Conservation (phyloP, 495 filamentous ascomycete genomes). For the Echria macrotheca region DNA sequence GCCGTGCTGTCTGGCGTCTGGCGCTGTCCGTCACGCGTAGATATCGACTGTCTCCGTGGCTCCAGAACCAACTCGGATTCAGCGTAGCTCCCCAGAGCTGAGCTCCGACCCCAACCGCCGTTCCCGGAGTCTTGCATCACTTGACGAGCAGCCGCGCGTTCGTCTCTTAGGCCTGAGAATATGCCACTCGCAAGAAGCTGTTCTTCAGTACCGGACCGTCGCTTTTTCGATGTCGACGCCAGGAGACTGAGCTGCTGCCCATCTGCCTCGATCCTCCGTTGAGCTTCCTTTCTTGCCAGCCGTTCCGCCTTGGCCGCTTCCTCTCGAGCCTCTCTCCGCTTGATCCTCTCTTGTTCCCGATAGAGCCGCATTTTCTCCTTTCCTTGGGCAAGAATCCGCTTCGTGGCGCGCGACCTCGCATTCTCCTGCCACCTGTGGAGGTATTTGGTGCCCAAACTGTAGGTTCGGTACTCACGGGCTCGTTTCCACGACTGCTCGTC, state of each 20-base stretch:
- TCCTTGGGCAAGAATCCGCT: constrained; percentile 31
- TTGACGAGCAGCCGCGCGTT: constrained; percentile 27
- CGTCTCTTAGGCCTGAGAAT: constrained; percentile 33
- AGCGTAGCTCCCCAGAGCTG: background rate
- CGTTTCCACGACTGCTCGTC: constrained; percentile 34
- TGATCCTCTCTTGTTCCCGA: constrained; percentile 22
- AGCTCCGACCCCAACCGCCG: background rate
- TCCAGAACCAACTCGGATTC: constrained; percentile 25
- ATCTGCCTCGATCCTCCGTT: constrained; percentile 19
- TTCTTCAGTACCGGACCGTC: constrained; percentile 26
- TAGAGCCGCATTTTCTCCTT: constrained; percentile 26
- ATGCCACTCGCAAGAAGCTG: constrained; percentile 40
- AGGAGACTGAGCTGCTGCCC: constrained; percentile 14
- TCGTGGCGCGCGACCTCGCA: constrained; percentile 25
- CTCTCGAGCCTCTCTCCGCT: constrained; percentile 25
- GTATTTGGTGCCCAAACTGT: constrained; percentile 42
- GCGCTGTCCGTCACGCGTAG: background rate
- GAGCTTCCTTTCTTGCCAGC: constrained; percentile 21
- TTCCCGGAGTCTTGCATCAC: constrained; percentile 17
- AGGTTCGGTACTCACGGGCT: constrained; percentile 34
- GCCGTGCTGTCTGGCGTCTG: constrained; percentile 13
- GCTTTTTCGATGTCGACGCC: background rate
- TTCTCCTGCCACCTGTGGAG: constrained; percentile 43
- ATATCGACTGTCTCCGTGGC: constrained; percentile 1
- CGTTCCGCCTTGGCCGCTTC: constrained; percentile 27